phyloP scores from a whole-genome alignment of 805 yeast species.

The Wickerhamiella dianesei region DNA sequence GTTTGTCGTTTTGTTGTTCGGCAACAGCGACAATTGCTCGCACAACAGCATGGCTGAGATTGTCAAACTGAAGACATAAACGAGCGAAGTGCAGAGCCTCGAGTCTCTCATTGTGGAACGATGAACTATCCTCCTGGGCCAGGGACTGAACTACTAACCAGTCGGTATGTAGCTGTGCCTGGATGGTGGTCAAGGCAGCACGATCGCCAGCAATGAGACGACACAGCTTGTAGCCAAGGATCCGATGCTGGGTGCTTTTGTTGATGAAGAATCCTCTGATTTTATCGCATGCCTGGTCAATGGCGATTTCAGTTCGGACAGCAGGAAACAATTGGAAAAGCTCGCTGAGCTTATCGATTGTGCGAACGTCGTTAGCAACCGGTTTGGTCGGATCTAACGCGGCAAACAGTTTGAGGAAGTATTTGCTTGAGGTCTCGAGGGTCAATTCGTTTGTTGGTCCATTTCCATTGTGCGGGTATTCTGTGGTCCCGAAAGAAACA shows the following conservation, averaged over 20 bases:
- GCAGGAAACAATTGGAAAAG: slow-evolving; percentile 10
- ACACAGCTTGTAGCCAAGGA: slow-evolving; percentile 63
- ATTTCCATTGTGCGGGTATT: no score
- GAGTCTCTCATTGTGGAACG: slow-evolving; percentile 46
- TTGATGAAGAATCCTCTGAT: slow-evolving; percentile 50
- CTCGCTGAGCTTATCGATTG: slow-evolving; percentile 10
- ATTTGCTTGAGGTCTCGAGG: slow-evolving; percentile 15
- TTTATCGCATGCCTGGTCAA: slow-evolving; percentile 26
- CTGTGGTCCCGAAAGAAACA: background rate
- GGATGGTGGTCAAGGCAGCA: slow-evolving; percentile 41
- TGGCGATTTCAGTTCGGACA: slow-evolving; percentile 12
- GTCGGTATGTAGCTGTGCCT: slow-evolving; percentile 40
- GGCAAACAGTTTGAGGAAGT: slow-evolving; percentile 6
- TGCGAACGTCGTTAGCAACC: background rate
- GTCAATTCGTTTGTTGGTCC: slow-evolving; percentile 11
- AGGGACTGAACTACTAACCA: slow-evolving; percentile 51
- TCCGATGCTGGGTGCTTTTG: slow-evolving; percentile 35
- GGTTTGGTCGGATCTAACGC: slow-evolving; percentile 7
- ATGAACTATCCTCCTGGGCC: slow-evolving; percentile 37
- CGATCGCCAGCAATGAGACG: slow-evolving; percentile 46
- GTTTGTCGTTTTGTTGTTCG: slow-evolving; percentile 39
- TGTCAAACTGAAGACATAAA: slow-evolving; percentile 39
- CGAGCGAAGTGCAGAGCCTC: slow-evolving; percentile 67
- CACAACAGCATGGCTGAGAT: slow-evolving; percentile 46
- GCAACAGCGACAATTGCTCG: slow-evolving; percentile 52